A percentile compares a stretch with the other conserved stretches of the same genome.
phyloP scores from a whole-genome alignment of 1,284 basidiomycete genomes.

The Mixia osmundae region DNA sequence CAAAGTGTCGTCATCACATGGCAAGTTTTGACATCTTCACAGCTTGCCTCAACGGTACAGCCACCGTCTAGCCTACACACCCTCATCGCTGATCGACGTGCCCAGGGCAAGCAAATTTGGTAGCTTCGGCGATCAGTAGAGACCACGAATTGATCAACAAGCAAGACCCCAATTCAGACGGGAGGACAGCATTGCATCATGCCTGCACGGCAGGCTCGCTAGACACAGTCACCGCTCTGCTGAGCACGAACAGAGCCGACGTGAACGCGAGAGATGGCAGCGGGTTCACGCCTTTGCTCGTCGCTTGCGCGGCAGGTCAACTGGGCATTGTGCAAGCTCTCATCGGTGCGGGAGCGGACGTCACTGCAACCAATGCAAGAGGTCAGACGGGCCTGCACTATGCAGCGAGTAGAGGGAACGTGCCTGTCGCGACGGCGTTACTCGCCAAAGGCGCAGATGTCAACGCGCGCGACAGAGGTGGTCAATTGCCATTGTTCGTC shows the following conservation, averaged over 20 bases:
- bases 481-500: constrained; percentile 60
- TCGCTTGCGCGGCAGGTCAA: constrained; percentile 61
- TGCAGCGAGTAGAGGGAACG: constrained; percentile 4
- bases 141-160: too few species aligned
- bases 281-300: constrained; percentile 70
- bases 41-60: too few species aligned
- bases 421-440: constrained; percentile 60
- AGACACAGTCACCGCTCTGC: constrained; percentile 44
- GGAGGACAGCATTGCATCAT: constrained; percentile 72
- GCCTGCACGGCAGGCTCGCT: constrained; percentile 46
- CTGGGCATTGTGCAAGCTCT: constrained; percentile 54
- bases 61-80: too few species aligned
- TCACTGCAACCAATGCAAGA: constrained; percentile 58
- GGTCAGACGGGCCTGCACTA: constrained; percentile 50
- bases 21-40: too few species aligned
- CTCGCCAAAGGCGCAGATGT: constrained; percentile 71
- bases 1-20: too few species aligned
- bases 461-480: constrained; percentile 72
- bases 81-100: too few species aligned
- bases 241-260: constrained; percentile 43
- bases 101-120: too few species aligned
- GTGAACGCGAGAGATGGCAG: constrained; percentile 44
- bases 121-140: too few species aligned
- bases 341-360: constrained; percentile 58
- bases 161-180: too few species aligned